Evolutionary conservation across 345 rosid species (phyloP).

Genomic region (Camelina sativa): DNA sequence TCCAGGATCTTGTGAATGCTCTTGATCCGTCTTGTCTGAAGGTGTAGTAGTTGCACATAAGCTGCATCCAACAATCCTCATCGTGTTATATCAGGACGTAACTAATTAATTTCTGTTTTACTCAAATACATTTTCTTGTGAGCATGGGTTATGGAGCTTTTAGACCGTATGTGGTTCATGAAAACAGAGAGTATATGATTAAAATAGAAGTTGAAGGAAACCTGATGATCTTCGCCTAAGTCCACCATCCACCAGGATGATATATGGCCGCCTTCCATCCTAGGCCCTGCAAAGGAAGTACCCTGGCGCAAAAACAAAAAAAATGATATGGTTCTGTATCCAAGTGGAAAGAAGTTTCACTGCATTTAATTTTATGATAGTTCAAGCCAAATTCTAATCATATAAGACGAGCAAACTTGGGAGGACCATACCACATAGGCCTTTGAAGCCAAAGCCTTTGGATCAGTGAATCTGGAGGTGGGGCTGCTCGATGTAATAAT

Average conservation of each 20-base stretch:
- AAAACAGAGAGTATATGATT: slow-evolving; percentile 11
- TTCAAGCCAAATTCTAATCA: background rate
- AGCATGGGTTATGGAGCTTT: background rate
- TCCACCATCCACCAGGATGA: slow-evolving; percentile 96
- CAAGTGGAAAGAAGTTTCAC: background rate
- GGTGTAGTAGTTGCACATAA: slow-evolving; percentile 94
- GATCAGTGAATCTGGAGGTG: slow-evolving; percentile 81
- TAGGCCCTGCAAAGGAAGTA: slow-evolving; percentile 83
- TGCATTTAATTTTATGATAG: background rate
- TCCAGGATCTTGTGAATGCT: slow-evolving; percentile 81
- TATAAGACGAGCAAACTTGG: slow-evolving; percentile 9
- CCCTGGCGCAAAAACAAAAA: slow-evolving; percentile 53
- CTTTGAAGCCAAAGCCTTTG: slow-evolving; percentile 85
- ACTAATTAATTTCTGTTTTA: background rate
- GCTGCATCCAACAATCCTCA: slow-evolving; percentile 56
- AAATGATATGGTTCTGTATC: slow-evolving; percentile 3
- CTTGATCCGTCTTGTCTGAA: slow-evolving; percentile 91
- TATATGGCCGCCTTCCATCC: slow-evolving; percentile 67
- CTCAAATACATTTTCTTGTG: background rate
- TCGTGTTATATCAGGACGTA: slow-evolving; percentile 2
- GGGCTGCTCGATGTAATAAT: slow-evolving; percentile 82
- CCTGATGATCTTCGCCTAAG: slow-evolving; percentile 94
- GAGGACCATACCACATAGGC: slow-evolving; percentile 66
- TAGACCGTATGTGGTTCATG: background rate
- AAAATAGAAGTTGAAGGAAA: slow-evolving; percentile 36